Percentiles rank a stretch among this genome's conserved stretches.
phyloP scores from a whole-genome alignment of 2,329 filamentous ascomycete genomes.

The Colletotrichum euphorbiae region DNA sequence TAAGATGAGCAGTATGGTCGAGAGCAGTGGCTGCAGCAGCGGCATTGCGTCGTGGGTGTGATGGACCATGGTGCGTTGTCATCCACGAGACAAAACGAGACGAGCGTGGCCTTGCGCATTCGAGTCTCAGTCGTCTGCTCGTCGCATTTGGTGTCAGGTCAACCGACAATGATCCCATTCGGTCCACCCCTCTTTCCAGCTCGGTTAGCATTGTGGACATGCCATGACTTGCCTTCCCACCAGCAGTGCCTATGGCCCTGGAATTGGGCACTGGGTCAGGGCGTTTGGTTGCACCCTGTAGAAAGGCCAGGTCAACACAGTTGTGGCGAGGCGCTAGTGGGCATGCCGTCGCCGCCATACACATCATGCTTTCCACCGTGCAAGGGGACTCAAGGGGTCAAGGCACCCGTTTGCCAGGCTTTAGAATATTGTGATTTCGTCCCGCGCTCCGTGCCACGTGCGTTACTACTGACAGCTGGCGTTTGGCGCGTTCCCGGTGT shows the following conservation, averaged over 20 bases:
- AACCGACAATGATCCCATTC: conserved; percentile 32
- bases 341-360: conserved; percentile 6
- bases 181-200: neutral
- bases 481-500: conserved; percentile 2
- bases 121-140: conserved; percentile 12
- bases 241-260: conserved; percentile 7
- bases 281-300: conserved; percentile 11
- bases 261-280: neutral
- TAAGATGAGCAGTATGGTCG: conserved; percentile 26
- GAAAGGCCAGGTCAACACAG: neutral
- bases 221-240: neutral
- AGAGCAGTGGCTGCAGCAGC: conserved; percentile 21
- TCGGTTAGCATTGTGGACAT: neutral
- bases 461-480: neutral
- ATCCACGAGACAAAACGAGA: conserved; percentile 30
- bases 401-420: conserved; percentile 14
- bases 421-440: neutral
- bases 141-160: conserved; percentile 16
- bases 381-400: conserved; percentile 14
- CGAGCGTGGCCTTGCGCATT: conserved; percentile 7
- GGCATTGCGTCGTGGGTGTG: conserved; percentile 14
- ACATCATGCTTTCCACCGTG: conserved; percentile 27
- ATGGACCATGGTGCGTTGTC: conserved; percentile 38
- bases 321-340: conserved; percentile 16
- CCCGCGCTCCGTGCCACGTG: conserved; percentile 16